A percentile compares a stretch with the other conserved stretches of the same genome.
phyloP scores from a whole-genome alignment of 495 filamentous ascomycete genomes.

The Parachaetomium inaequale region DNA sequence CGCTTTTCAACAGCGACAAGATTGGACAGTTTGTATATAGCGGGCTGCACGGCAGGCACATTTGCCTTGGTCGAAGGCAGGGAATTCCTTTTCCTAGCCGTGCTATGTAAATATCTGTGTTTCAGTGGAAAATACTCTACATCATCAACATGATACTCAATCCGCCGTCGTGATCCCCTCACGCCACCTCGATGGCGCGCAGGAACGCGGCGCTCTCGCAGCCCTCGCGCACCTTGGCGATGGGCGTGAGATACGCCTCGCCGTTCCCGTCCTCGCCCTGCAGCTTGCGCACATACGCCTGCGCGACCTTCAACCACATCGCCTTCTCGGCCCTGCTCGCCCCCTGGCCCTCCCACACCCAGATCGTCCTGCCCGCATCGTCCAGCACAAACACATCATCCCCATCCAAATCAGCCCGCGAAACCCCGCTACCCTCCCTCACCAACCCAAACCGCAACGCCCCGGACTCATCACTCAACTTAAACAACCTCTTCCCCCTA shows the following conservation, averaged over 20 bases:
- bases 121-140: neutral
- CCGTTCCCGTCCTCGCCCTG: neutral
- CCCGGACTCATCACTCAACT: conserved; percentile 1
- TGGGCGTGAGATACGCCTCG: conserved; percentile 5
- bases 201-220: neutral
- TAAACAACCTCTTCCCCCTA: neutral
- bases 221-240: conserved; percentile 5
- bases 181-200: neutral
- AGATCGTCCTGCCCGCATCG: neutral
- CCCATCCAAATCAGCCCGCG: neutral
- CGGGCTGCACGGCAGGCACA: neutral
- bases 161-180: neutral
- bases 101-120: neutral
- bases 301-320: conserved; percentile 4
- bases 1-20: conserved; percentile 15
- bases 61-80: neutral
- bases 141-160: neutral
- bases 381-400: conserved; percentile 8
- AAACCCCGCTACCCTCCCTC: neutral
- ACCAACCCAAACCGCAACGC: conserved; percentile 1
- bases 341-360: conserved; percentile 1
- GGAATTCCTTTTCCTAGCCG: neutral
- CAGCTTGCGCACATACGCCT: neutral
- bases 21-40: conserved; percentile 1
- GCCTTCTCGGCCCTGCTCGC: conserved; percentile 7